Conservation (phyloP, 208 protist genomes). For the Leptomonas seymouri region DNA sequence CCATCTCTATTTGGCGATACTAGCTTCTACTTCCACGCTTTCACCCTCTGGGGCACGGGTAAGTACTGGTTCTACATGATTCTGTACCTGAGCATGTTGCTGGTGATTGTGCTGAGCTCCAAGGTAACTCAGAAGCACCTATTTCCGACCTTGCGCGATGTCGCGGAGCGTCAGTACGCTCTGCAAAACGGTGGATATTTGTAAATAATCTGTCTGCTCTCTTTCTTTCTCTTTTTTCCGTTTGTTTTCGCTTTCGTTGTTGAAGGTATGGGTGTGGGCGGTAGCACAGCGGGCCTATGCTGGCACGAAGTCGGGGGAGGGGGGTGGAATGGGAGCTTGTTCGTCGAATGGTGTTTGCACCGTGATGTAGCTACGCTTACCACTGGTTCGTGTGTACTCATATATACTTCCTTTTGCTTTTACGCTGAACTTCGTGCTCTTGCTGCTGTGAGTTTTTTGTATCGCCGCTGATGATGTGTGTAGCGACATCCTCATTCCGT, state of each 20-base stretch:
- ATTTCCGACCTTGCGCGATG: conserved; percentile 69
- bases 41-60: conserved; percentile 49
- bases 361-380: too few species aligned
- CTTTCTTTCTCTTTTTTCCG: conserved; percentile 26
- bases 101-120: conserved; percentile 54
- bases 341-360: too few species aligned
- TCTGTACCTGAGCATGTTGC: conserved; percentile 49
- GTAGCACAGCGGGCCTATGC: too few species aligned
- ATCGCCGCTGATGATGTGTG: not conserved
- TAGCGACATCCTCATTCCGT: not conserved
- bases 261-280: too few species aligned
- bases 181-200: conserved; percentile 20
- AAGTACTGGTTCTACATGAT: conserved; percentile 86
- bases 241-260: too few species aligned
- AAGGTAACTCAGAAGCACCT: conserved; percentile 61
- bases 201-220: not conserved
- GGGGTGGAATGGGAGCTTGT: too few species aligned
- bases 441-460: conserved; percentile 17
- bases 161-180: conserved; percentile 50
- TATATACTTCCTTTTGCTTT: too few species aligned
- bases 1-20: conserved; percentile 51
- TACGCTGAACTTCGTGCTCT: not conserved
- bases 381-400: too few species aligned
- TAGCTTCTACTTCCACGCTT: conserved; percentile 77
- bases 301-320: too few species aligned